phyloP scores from a whole-genome alignment of 306 rosid species.

The Betula pendula region DNA sequence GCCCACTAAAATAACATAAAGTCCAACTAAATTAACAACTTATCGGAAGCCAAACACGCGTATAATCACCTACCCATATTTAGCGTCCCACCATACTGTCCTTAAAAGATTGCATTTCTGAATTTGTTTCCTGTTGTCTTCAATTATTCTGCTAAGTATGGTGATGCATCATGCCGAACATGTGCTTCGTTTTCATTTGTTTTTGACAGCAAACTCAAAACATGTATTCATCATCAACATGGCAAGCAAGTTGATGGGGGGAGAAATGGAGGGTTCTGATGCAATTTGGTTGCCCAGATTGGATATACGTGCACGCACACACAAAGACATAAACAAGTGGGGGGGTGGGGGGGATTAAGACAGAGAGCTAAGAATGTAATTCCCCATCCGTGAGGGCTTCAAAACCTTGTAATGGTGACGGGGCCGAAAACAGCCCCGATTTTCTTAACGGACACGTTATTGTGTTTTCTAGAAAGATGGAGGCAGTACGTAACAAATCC shows the following conservation, averaged over 20 bases:
- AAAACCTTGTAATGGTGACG: background rate
- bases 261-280: background rate
- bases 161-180: background rate
- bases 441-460: background rate
- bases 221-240: background rate
- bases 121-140: background rate
- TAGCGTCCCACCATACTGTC: too few relatives aligned
- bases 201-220: background rate
- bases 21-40: too few relatives aligned
- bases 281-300: background rate
- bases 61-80: too few relatives aligned
- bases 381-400: background rate
- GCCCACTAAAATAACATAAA: too few relatives aligned
- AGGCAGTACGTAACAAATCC: background rate
- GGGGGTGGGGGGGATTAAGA: background rate
- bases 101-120: too few relatives aligned
- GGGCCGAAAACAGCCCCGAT: background rate
- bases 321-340: background rate
- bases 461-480: background rate
- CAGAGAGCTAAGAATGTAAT: too few relatives aligned
- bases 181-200: background rate
- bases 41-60: too few relatives aligned
- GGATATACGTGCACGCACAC: conserved; percentile 10
- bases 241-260: background rate
- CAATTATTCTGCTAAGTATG: background rate